Evolutionary conservation across 129 eudicot genomes (phyloP), one percentile per base, ranked within the genome.

Genomic region (Flaveria sonorensis): DNA sequence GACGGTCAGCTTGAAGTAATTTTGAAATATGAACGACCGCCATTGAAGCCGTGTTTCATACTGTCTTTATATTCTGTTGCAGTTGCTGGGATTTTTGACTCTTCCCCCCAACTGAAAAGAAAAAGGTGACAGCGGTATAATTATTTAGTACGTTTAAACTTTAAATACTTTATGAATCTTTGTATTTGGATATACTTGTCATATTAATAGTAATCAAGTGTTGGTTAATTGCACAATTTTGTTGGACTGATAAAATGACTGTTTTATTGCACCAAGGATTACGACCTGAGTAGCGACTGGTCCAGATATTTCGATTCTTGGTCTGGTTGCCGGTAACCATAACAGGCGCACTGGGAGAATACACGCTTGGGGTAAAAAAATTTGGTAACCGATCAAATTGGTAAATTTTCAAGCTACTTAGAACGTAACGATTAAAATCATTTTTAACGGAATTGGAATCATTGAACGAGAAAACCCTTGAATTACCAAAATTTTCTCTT

Each of bases 31-130:
- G 66, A 53, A 24, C 1, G 19, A 36, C 28, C 18, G 23, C 15
- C 55, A 1, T 60, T 21, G 56, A 9, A 63, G 64, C 16, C 19
- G 14, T 48, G 15, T 52, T 52, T 23, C 36, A 20, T 65, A 65
- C 10, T 45, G 6, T 45, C 6, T 10, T 24, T 30, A 11, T 18
- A 26, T 64, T 5, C 14, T 36, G 64, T 20, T 14, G 74, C 66
- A 20, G 74, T 76, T 63, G 52, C 53, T 67, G 43, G 67, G 67
- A 56, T 53, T 69, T 77, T 68, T 55, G 68, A 23, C 50, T 32
- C 32, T 5, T 5, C 10, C 28, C 45, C 16, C 21, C 6, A 10
- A 2, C 10, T 3, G 7, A 11, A 26, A 61, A 28, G 42, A 72
- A 43, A 23, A 47, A 11, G 42, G 19, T 10, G 48, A 75, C 52